Conservation (phyloP, 306 rosid genomes). For the Comarum palustre region DNA sequence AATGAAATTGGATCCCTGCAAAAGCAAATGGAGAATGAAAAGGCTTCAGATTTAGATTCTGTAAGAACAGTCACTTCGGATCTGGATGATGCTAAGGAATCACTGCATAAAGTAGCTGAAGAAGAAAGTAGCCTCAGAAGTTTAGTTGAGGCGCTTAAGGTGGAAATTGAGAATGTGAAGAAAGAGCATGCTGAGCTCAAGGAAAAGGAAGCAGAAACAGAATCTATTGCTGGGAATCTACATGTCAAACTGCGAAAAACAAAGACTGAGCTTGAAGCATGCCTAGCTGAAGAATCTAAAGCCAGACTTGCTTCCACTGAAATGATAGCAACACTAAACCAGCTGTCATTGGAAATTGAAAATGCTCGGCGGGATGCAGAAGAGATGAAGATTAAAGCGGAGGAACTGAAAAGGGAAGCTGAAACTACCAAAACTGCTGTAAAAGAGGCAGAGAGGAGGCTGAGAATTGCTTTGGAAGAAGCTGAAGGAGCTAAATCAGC, state of each 20-base stretch:
- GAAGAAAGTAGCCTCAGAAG: slow-evolving; percentile 80
- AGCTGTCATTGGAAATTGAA: slow-evolving; percentile 63
- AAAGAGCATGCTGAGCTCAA: slow-evolving; percentile 75
- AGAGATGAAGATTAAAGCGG: slow-evolving; percentile 69
- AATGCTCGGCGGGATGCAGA: slow-evolving; percentile 66
- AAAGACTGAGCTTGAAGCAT: slow-evolving; percentile 75
- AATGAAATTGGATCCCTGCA: slow-evolving; percentile 63
- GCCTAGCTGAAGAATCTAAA: slow-evolving; percentile 68
- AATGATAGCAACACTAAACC: slow-evolving; percentile 68
- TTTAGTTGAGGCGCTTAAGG: slow-evolving; percentile 69
- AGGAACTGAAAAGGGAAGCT: slow-evolving; percentile 66
- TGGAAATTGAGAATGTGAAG: slow-evolving; percentile 79
- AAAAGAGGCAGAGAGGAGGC: slow-evolving; percentile 69
- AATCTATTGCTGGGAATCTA: slow-evolving; percentile 75
- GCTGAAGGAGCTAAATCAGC: slow-evolving; percentile 83
- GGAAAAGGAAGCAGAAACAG: slow-evolving; percentile 85
- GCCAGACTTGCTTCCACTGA: slow-evolving; percentile 75
- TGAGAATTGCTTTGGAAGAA: slow-evolving; percentile 64
- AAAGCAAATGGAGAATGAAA: slow-evolving; percentile 71
- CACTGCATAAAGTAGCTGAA: slow-evolving; percentile 77
- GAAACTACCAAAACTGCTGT: slow-evolving; percentile 58
- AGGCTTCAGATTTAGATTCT: slow-evolving; percentile 63
- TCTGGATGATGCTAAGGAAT: slow-evolving; percentile 84
- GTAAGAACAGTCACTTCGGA: slow-evolving; percentile 70
- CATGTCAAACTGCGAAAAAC: slow-evolving; percentile 71